These are phyloP conservation scores for Globisporangium heterothallicum DNA, from an alignment of 352 stramenopile species.

Conservation along the genomic window DNA sequence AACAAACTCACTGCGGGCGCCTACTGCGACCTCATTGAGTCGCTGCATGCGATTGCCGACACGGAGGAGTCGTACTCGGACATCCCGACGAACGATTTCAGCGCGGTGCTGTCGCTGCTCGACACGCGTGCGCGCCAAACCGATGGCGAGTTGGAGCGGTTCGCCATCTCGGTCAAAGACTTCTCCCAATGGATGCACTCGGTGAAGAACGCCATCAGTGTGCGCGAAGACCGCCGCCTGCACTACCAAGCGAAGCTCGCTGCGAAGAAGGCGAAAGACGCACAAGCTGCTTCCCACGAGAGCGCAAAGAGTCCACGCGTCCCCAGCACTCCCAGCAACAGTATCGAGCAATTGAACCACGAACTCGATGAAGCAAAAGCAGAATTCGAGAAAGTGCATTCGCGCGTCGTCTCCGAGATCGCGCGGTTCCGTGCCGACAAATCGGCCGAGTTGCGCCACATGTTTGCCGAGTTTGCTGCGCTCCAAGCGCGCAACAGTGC, in stretches of 20 bases:
- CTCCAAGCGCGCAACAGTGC: conserved; percentile 44
- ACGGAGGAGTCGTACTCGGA: conserved; percentile 61
- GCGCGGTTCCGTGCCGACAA: conserved; percentile 70
- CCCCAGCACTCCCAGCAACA: conserved; percentile 6
- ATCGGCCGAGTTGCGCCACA: conserved; percentile 55
- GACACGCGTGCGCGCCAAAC: conserved; percentile 74
- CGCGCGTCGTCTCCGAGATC: conserved; percentile 72
- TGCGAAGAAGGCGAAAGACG: conserved; percentile 22
- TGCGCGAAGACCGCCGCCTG: conserved; percentile 74
- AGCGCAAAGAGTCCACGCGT: conserved; percentile 8
- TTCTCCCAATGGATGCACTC: conserved; percentile 72
- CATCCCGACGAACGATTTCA: conserved; percentile 60
- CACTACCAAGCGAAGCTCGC: conserved; percentile 75
- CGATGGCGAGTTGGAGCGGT: conserved; percentile 64
- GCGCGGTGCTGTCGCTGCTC: conserved; percentile 50
- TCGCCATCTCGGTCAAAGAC: conserved; percentile 58
- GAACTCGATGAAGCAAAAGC: conserved; percentile 60
- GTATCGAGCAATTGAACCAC: conserved; percentile 19
- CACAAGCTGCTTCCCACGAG: conserved; percentile 17
- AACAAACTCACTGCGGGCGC: conserved; percentile 68
- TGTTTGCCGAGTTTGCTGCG: conserved; percentile 70
- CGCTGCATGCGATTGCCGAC: conserved; percentile 56
- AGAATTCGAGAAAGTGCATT: conserved; percentile 72
- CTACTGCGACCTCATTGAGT: conserved; percentile 83
- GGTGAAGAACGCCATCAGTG: conserved; percentile 60